phyloP scores from a whole-genome alignment of 305 asterid species.

The Fraxinus nigra region DNA sequence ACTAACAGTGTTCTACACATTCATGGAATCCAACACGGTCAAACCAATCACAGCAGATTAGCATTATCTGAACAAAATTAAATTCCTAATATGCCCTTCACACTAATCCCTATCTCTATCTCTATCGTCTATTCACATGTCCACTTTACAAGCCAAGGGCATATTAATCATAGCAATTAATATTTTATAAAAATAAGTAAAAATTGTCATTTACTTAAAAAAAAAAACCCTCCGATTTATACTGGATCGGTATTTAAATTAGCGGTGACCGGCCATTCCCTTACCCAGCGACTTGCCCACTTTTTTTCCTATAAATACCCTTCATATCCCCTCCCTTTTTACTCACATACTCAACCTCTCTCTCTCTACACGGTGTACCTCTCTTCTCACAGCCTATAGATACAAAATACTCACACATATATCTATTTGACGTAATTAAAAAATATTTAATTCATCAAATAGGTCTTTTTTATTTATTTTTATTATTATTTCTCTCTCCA shows the following conservation, averaged over 20 bases:
- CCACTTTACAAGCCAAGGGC: slow-evolving; percentile 8
- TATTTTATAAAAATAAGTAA: background rate
- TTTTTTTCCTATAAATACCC: slow-evolving; percentile 67
- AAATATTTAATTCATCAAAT: slow-evolving; percentile 12
- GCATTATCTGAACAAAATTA: slow-evolving; percentile 1
- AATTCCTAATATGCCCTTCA: slow-evolving; percentile 19
- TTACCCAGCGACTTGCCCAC: slow-evolving; percentile 40
- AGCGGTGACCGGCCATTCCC: slow-evolving; percentile 37
- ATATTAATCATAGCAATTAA: background rate
- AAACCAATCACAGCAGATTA: slow-evolving; percentile 28
- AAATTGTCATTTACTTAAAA: slow-evolving; percentile 12
- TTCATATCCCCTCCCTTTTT: slow-evolving; percentile 16
- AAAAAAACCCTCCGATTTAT: slow-evolving; percentile 39
- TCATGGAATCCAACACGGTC: slow-evolving; percentile 30
- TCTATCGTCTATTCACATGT: background rate
- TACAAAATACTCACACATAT: slow-evolving; percentile 15
- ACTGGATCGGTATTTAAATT: slow-evolving; percentile 34
- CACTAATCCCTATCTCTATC: background rate
- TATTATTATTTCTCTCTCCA: slow-evolving; percentile 39
- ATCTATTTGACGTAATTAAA: slow-evolving; percentile 6
- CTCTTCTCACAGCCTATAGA: slow-evolving; percentile 24
- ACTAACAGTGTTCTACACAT: background rate
- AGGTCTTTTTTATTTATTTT: background rate
- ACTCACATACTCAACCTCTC: background rate
- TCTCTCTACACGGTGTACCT: slow-evolving; percentile 15